A percentile compares a stretch with the other conserved stretches of the same genome.
These are phyloP conservation scores for Fusarium neocosmosporiellum DNA, from an alignment of 2,329 filamentous ascomycete genomes.

Conservation along the genomic window DNA sequence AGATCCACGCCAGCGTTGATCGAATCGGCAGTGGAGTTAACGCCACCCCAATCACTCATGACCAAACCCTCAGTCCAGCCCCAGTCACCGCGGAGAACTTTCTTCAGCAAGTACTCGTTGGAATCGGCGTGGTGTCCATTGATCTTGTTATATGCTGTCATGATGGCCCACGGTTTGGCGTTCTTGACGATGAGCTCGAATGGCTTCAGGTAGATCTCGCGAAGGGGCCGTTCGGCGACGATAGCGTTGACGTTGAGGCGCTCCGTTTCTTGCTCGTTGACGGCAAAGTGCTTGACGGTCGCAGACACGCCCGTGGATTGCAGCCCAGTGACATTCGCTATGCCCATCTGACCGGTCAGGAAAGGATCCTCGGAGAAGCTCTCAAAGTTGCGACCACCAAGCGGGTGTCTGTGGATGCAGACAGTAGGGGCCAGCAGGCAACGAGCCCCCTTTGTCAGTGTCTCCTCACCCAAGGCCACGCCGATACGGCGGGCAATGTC, in stretches of 20 bases:
- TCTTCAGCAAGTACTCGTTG: constrained; percentile 39
- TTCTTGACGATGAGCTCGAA: constrained; percentile 55
- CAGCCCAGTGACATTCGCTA: constrained; percentile 50
- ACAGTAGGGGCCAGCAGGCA: constrained; percentile 62
- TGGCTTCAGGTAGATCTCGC: constrained; percentile 49
- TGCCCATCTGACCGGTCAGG: constrained; percentile 42
- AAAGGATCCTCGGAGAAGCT: constrained; percentile 43
- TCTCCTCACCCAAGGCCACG: constrained; percentile 66
- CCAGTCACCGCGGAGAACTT: constrained; percentile 58
- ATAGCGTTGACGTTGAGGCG: constrained; percentile 43
- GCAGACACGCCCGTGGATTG: constrained; percentile 54
- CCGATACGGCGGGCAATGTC: constrained; percentile 69
- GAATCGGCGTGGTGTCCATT: constrained; percentile 54
- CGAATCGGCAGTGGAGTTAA: constrained; percentile 47
- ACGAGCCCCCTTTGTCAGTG: constrained; percentile 72
- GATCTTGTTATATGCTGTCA: constrained; percentile 50
- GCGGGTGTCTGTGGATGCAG: constrained; percentile 41
- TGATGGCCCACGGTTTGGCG: constrained; percentile 54
- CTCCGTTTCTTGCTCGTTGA: constrained; percentile 52
- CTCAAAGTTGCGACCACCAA: constrained; percentile 43
- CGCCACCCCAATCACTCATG: constrained; percentile 54
- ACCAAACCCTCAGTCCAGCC: constrained; percentile 50
- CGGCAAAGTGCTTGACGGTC: constrained; percentile 57
- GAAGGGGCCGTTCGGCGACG: constrained; percentile 38
- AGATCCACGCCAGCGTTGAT: constrained; percentile 47